phyloP scores from a whole-genome alignment of 2,329 filamentous ascomycete genomes.

The Diplodia intermedia region DNA sequence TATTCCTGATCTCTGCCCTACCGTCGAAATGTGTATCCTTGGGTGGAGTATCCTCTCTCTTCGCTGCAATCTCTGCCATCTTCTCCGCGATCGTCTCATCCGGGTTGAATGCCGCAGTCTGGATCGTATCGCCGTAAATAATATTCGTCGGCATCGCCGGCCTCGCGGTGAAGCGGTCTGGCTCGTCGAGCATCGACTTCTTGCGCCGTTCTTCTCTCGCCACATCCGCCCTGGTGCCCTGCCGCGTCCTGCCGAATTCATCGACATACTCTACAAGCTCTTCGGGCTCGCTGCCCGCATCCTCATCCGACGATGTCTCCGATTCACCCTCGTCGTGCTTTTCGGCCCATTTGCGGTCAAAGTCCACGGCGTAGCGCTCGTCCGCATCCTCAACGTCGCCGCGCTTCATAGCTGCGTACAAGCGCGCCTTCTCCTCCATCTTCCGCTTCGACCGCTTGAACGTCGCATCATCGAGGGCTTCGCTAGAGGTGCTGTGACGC shows the following conservation, averaged over 20 bases:
- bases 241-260: constrained; percentile 86
- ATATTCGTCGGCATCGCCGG: constrained; percentile 71
- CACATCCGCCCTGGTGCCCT: constrained; percentile 73
- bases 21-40: constrained; percentile 86
- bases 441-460: constrained; percentile 74
- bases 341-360: constrained; percentile 95
- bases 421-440: constrained; percentile 87
- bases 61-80: constrained; percentile 80
- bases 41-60: constrained; percentile 81
- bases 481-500: constrained; percentile 69
- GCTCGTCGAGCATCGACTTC: constrained; percentile 64
- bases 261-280: constrained; percentile 87
- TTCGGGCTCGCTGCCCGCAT: constrained; percentile 53
- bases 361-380: constrained; percentile 78
- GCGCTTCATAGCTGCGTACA: constrained; percentile 89
- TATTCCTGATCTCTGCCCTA: constrained; percentile 79
- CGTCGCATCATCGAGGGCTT: constrained; percentile 62
- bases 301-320: constrained; percentile 50
- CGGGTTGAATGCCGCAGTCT: constrained; percentile 81
- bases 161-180: constrained; percentile 72
- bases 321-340: constrained; percentile 54
- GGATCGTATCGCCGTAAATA: constrained; percentile 86
- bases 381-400: constrained; percentile 74
- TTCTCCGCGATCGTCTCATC: constrained; percentile 67
- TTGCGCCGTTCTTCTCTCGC: constrained; percentile 66